These are phyloP conservation scores for Rhodofomes roseus DNA, from an alignment of 1,284 basidiomycete genomes.

Conservation along the genomic window DNA sequence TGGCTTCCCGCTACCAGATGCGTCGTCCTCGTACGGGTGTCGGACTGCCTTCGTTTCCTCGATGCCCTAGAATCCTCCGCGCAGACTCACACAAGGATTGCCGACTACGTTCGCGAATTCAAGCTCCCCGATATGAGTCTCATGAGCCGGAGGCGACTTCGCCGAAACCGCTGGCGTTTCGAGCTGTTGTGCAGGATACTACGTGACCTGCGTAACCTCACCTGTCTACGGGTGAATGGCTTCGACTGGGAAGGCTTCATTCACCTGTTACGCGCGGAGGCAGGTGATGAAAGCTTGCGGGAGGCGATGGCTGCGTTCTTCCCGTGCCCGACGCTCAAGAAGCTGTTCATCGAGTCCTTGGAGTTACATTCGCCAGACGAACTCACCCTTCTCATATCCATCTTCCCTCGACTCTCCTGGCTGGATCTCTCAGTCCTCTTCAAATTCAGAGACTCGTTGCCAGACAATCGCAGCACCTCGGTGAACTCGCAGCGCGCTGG, in stretches of 20 bases:
- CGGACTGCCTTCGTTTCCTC: not conserved
- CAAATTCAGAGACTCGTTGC: not conserved
- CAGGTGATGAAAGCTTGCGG: not conserved
- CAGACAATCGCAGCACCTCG: not conserved
- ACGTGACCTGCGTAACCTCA: not conserved
- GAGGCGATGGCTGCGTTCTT: not conserved
- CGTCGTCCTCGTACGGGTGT: not conserved
- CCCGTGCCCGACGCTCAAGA: not conserved
- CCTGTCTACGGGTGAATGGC: not conserved
- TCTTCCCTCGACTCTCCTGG: not conserved
- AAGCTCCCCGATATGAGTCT: not conserved
- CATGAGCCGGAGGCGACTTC: not conserved
- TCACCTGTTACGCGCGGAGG: not conserved
- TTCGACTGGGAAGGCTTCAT: not conserved
- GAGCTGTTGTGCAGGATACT: not conserved
- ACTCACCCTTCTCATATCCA: not conserved
- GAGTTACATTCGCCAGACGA: not conserved
- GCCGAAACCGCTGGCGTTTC: not conserved
- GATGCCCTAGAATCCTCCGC: not conserved
- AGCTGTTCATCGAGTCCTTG: not conserved
- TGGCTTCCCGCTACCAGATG: not conserved
- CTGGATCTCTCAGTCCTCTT: not conserved
- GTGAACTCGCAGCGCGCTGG: not conserved
- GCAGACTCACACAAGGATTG: not conserved
- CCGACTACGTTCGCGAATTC: not conserved